Evolutionary conservation across 2,329 filamentous ascomycete genomes (phyloP).

Genomic region (Penicillium freii): DNA sequence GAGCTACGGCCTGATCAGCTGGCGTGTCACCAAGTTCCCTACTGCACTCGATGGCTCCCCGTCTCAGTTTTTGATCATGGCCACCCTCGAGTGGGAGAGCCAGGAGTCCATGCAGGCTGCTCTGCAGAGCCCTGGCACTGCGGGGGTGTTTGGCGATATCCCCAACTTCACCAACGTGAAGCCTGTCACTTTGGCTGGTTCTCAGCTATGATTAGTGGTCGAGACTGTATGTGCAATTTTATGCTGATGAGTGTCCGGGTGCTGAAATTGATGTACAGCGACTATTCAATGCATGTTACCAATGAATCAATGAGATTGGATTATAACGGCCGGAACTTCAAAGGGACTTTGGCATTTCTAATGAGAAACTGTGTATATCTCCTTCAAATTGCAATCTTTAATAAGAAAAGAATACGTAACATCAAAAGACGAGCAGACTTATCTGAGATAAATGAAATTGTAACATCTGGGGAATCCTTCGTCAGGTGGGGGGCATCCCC

Average conservation of each 20-base stretch:
- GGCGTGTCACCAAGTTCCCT: constrained; percentile 21
- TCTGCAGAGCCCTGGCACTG: constrained; percentile 2
- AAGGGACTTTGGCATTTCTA: neutral
- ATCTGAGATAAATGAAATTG: neutral
- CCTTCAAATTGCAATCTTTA: neutral
- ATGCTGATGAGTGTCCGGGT: no score
- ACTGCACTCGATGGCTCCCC: constrained; percentile 15
- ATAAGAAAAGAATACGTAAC: neutral
- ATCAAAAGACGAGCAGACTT: neutral
- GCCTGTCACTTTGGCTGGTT: constrained; percentile 21
- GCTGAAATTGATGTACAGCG: neutral
- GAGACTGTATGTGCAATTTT: neutral
- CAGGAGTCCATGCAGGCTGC: constrained; percentile 16
- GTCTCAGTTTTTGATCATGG: constrained; percentile 18
- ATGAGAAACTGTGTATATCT: neutral
- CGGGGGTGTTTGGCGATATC: constrained; percentile 20
- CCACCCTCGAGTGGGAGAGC: constrained; percentile 20
- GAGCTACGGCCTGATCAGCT: constrained; percentile 16
- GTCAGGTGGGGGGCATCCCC: neutral
- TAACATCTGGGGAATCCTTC: neutral
- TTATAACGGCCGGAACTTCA: neutral
- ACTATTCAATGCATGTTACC: neutral
- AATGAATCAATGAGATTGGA: neutral
- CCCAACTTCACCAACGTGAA: constrained; percentile 26
- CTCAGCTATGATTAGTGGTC: neutral